Percentiles rank a stretch among this genome's conserved stretches.
These are phyloP conservation scores for Komagataella mondaviorum DNA, from an alignment of 805 yeast genomes.

Conservation along the genomic window DNA sequence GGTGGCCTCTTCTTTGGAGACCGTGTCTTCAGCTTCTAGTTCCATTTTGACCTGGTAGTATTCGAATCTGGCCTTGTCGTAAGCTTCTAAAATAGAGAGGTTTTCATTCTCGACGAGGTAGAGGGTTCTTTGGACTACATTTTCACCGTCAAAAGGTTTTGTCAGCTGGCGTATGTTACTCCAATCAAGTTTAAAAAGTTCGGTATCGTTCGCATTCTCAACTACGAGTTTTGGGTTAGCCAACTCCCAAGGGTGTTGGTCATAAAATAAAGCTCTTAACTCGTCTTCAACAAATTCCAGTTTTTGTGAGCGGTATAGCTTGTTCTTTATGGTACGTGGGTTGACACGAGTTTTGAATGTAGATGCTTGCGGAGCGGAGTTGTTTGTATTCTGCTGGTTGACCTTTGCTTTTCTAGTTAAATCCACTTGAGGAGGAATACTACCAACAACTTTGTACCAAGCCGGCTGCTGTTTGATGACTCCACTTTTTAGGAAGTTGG, in stretches of 20 bases:
- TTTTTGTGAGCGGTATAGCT: slow-evolving; percentile 37
- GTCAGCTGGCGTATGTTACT: slow-evolving; percentile 55
- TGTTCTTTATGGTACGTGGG: slow-evolving; percentile 20
- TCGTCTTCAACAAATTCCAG: slow-evolving; percentile 63
- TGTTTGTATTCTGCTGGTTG: slow-evolving; percentile 10
- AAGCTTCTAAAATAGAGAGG: slow-evolving; percentile 44
- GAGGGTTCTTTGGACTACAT: slow-evolving; percentile 64
- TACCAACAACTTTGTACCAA: slow-evolving; percentile 80
- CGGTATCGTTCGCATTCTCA: slow-evolving; percentile 54
- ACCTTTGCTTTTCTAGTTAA: slow-evolving; percentile 24
- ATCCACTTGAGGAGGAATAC: slow-evolving; percentile 66
- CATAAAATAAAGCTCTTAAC: slow-evolving; percentile 67
- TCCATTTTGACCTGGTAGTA: slow-evolving; percentile 79
- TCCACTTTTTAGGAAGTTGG: slow-evolving; percentile 61
- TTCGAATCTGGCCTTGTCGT: slow-evolving; percentile 78
- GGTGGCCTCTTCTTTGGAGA: slow-evolving; percentile 69
- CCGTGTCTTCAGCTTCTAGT: slow-evolving; percentile 59
- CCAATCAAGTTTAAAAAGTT: slow-evolving; percentile 55
- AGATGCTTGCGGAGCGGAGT: slow-evolving; percentile 8
- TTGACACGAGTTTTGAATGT: slow-evolving; percentile 35
- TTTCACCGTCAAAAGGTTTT: slow-evolving; percentile 80
- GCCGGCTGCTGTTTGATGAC: slow-evolving; percentile 63
- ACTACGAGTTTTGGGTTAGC: slow-evolving; percentile 78
- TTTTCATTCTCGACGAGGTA: slow-evolving; percentile 31
- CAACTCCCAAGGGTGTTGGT: slow-evolving; percentile 97